phyloP scores from a whole-genome alignment of 2,329 filamentous ascomycete species.

The Lachnellula willkommii region DNA sequence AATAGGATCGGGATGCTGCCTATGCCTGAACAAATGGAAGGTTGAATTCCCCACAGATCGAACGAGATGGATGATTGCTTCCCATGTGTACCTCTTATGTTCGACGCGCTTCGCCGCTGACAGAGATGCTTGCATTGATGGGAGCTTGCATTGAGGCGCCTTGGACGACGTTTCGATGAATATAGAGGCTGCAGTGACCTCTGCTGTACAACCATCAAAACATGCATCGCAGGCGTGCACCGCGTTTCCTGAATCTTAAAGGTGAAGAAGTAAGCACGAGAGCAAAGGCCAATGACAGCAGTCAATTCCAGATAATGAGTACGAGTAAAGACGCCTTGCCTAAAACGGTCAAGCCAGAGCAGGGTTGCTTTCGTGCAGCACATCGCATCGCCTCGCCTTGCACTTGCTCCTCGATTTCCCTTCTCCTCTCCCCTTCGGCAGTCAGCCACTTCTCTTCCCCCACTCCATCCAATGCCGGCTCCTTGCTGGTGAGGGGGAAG shows the following conservation, averaged over 20 bases:
- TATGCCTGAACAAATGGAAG: not conserved
- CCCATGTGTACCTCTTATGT: not conserved
- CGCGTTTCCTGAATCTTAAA: not conserved
- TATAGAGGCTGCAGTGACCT: not conserved
- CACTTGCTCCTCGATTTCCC: not conserved
- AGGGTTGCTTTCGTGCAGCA: conserved; percentile 1
- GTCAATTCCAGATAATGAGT: not conserved
- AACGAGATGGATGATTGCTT: not conserved
- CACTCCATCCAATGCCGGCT: not conserved
- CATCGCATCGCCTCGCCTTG: not conserved
- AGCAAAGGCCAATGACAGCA: not conserved
- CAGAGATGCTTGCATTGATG: not conserved
- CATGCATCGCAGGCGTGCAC: not conserved
- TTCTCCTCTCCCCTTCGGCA: not conserved
- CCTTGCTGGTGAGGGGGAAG: not conserved
- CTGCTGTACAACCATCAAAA: not conserved
- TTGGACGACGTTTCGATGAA: too few relatives aligned
- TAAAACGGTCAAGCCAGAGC: not conserved
- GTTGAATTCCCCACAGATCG: not conserved
- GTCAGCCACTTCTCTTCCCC: not conserved
- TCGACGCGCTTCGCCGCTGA: not conserved
- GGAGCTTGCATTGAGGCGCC: not conserved
- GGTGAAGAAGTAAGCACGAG: not conserved
- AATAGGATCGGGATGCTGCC: not conserved
- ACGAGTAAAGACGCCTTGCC: not conserved